A percentile compares a stretch with the other conserved stretches of the same genome.
Conservation (phyloP, 2,329 filamentous ascomycete species). For the Pleoardoris graminearum region DNA sequence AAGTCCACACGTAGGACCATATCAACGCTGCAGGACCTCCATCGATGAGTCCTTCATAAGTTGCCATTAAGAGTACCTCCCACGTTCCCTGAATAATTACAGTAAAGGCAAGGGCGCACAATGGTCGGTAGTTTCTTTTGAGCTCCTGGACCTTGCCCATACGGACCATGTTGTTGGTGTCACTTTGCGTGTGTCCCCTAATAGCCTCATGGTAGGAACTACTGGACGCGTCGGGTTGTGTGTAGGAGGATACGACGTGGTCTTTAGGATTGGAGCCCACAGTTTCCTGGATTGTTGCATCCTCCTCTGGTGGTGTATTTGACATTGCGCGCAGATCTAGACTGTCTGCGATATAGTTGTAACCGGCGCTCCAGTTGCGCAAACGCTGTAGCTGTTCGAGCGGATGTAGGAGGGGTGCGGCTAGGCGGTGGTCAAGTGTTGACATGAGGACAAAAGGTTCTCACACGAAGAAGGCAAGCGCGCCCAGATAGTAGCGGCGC, state of each 20-base stretch:
- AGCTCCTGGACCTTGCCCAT: slow-evolving; percentile 42
- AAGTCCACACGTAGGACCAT: slow-evolving; percentile 43
- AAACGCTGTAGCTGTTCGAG: background rate
- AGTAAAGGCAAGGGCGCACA: slow-evolving; percentile 39
- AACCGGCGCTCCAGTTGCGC: background rate
- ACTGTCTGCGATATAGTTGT: background rate
- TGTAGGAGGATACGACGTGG: background rate
- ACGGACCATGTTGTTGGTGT: slow-evolving; percentile 36
- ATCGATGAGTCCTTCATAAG: slow-evolving; percentile 34
- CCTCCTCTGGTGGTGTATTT: slow-evolving; percentile 5
- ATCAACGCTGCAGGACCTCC: slow-evolving; percentile 40
- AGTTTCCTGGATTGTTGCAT: background rate
- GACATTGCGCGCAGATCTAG: background rate
- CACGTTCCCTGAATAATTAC: slow-evolving; percentile 41
- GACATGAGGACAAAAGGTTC: background rate
- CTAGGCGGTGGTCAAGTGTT: background rate
- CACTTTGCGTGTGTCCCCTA: slow-evolving; percentile 32
- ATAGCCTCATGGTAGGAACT: slow-evolving; percentile 27
- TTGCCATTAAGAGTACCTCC: slow-evolving; percentile 41
- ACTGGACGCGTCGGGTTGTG: background rate
- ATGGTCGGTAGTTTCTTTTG: slow-evolving; percentile 37
- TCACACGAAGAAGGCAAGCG: background rate
- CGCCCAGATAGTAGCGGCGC: background rate
- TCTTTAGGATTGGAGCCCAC: background rate
- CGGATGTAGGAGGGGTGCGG: background rate